phyloP scores from a whole-genome alignment of 306 rosid species.

The Cucumis hystrix region DNA sequence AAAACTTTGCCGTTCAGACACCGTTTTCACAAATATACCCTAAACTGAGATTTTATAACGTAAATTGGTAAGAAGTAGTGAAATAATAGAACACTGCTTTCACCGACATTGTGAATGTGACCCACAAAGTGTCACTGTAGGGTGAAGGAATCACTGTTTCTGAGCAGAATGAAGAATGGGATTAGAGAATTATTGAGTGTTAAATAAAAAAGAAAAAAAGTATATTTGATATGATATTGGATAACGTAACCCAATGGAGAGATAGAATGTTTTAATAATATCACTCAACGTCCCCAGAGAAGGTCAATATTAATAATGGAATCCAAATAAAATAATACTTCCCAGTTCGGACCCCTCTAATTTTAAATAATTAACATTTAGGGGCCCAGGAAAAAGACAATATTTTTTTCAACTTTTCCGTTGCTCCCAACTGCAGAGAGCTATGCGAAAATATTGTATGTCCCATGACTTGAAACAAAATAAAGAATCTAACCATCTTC shows the following conservation, averaged over 20 bases:
- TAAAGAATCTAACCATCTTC: not conserved
- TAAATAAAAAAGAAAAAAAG: not conserved
- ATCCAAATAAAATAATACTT: not conserved
- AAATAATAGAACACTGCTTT: not conserved
- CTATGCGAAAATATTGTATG: not conserved
- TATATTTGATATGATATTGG: not conserved
- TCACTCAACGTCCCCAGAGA: not conserved
- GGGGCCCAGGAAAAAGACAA: not conserved
- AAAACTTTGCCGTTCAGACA: not conserved
- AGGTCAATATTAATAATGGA: not conserved
- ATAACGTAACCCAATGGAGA: not conserved
- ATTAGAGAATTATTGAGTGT: not conserved
- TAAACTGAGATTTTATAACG: not conserved
- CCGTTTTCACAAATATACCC: not conserved
- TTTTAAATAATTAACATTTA: not conserved
- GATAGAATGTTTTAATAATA: not conserved
- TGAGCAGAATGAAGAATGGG: not conserved
- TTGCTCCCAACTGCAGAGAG: not conserved
- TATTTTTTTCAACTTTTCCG: not conserved
- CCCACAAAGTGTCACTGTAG: not conserved
- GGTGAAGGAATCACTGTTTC: not conserved
- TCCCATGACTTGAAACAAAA: constrained; percentile 2
- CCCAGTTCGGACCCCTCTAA: not conserved
- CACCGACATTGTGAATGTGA: constrained; percentile 1
- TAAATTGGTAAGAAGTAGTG: not conserved